Base-by-base conservation (phyloP, 768 basidiomycete genomes). In the Suillus plorans region DNA sequence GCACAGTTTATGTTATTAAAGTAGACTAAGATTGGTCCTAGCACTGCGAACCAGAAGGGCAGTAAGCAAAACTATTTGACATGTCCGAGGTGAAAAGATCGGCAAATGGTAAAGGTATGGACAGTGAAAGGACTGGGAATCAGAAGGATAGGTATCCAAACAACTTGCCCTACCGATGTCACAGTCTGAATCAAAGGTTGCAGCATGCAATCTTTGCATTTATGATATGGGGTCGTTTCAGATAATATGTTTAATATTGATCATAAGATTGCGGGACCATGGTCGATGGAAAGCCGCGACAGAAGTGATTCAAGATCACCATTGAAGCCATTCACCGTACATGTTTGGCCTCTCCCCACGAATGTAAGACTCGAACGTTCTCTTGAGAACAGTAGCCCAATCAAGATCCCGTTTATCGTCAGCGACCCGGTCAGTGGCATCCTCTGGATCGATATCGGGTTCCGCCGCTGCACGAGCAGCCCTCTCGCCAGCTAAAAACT, bases 331-430 rank as follows among this genome's bases (percentile, higher is more conserved):
- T 74, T 98, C 95, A 39, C 95, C 96, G 71, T 98, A 97, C 92
- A 96, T 92, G 75, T 96, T 98, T 12, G 97, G 95, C 67, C 84
- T 79, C 78, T 99, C 97, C 18, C 91, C 93, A 50, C 97, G 87
- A 66, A 99, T 74, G 76, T 92, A 99, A 25, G 89, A 84, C 79
- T 99, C 97, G 73, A 97, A 98, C 50, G 94, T 95, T 73, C 97
- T 84, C 80, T 99, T 99, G 70, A 99, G 77, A 25, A 98, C 95
- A 14, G 95, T 92, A 31, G 91, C 86, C 97, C 97, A 99, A 69
- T 90, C 86, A 63, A 96, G 80, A 71, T 97, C 95, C 49, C 89
- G 85, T 73, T 86, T 85, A 77, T 95, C 93, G 65, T 89, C 85
- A 20, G 79, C 80, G 4, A 87, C 79, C 36, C 69, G 70, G 60